A percentile compares a stretch with the other conserved stretches of the same genome.
These are phyloP conservation scores for Albifimbria verrucaria DNA, from an alignment of 2,329 filamentous ascomycete species.

Conservation along the genomic window DNA sequence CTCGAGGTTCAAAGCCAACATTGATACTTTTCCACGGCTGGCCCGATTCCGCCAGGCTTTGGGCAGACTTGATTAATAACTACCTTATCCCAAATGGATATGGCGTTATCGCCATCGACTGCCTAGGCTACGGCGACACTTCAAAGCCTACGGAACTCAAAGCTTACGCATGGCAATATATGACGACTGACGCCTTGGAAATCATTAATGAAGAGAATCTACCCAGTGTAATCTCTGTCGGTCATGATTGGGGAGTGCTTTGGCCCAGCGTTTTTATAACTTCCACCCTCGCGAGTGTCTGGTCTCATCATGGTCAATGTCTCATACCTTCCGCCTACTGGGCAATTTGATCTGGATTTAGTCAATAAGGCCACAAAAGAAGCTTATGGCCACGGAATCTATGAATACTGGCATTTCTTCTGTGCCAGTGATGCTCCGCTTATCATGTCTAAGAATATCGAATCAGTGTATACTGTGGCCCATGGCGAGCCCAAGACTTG, in stretches of 20 bases:
- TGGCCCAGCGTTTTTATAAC: slow-evolving; percentile 38
- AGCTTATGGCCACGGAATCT: slow-evolving; percentile 31
- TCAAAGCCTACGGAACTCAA: slow-evolving; percentile 35
- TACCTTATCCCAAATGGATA: slow-evolving; percentile 33
- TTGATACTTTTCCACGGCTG: slow-evolving; percentile 46
- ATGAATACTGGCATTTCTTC: slow-evolving; percentile 45
- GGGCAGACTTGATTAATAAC: slow-evolving; percentile 36
- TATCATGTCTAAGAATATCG: slow-evolving; percentile 34
- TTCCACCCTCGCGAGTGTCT: slow-evolving; percentile 35
- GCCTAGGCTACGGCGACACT: slow-evolving; percentile 35
- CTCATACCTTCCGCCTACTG: slow-evolving; percentile 33
- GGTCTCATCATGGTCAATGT: slow-evolving; percentile 41
- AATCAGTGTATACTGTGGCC: slow-evolving; percentile 30
- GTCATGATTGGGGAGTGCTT: slow-evolving; percentile 47
- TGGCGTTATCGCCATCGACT: slow-evolving; percentile 34
- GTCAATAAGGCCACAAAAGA: slow-evolving; percentile 27
- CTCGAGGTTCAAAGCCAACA: slow-evolving; percentile 23
- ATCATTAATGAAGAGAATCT: slow-evolving; percentile 36
- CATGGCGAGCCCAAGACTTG: slow-evolving; percentile 27
- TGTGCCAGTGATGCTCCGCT: slow-evolving; percentile 31
- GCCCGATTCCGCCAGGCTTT: slow-evolving; percentile 43
- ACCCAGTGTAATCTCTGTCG: slow-evolving; percentile 35
- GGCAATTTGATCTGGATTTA: slow-evolving; percentile 31
- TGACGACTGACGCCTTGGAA: slow-evolving; percentile 33
- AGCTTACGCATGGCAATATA: slow-evolving; percentile 32